Evolutionary conservation across 2,329 filamentous ascomycete genomes (phyloP), one percentile per base, ranked within the genome.

Genomic region (Sodiomyces alkalinus): DNA sequence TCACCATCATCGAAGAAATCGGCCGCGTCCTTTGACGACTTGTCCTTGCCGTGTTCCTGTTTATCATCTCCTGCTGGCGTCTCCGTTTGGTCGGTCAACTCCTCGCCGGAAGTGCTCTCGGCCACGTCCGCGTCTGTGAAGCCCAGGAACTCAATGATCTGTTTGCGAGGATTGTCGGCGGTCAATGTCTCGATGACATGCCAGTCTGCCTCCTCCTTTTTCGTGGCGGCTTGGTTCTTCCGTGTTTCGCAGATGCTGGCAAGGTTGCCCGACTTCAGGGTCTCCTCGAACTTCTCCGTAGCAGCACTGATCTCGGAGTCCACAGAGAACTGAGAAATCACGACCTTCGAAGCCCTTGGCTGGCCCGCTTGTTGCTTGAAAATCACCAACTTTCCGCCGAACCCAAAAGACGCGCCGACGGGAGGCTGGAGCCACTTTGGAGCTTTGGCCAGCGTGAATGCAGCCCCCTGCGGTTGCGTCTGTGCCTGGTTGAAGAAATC

Each of bases 401-500:
- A 98, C 1, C 85, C 90, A 55, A 98, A 98, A 0, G 85, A 81
- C 11, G 78, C 87, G 43, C 83, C 82, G 22, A 77, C 69, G 2
- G 87, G 86, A 30, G 80, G 69, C 53, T 92, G 76, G 22, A 90
- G 66, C 90, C 90, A 98, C 41, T 76, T 86, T 1, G 90, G 92
- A 2, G 90, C 77, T 46, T 83, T 85, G 27, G 66, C 62, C 24
- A 98, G 62, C 3, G 83, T 82, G 61, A 96, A 98, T 3, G 81
- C 85, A 16, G 81, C 80, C 14, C 77, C 80, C 51, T 94, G 86
- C 3, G 87, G 83, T 45, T 94, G 83, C 6, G 77, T 81, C 50
- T 93, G 86, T 8, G 86, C 87, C 50, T 83, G 86, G 10, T 81
- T 80, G 46, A 98, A 98, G 62, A 98, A 98, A 46, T 96, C 90